Conservation (phyloP, 495 filamentous ascomycete species). For the Diplogelasinospora grovesii region DNA sequence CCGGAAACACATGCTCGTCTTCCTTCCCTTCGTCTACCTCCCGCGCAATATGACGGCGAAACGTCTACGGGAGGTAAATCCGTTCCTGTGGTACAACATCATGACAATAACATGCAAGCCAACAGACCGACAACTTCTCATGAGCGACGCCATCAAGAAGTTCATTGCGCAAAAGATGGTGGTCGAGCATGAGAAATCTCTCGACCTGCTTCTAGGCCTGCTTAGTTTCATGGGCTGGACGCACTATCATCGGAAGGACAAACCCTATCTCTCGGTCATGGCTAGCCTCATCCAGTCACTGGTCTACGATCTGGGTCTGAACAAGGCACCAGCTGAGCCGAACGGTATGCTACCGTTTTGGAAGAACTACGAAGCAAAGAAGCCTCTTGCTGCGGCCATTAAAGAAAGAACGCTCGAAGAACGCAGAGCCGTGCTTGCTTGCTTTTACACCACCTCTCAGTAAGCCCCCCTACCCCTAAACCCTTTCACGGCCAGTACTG, state of each 20-base stretch:
- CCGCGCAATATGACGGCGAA: slow-evolving; percentile 37
- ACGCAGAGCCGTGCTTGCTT: slow-evolving; percentile 46
- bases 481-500: background rate
- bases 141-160: slow-evolving; percentile 32
- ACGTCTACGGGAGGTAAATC: slow-evolving; percentile 38
- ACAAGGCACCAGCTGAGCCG: slow-evolving; percentile 33
- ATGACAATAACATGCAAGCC: slow-evolving; percentile 33
- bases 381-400: slow-evolving; percentile 9
- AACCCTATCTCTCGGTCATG: slow-evolving; percentile 35
- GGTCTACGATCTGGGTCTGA: slow-evolving; percentile 50
- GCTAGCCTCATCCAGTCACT: slow-evolving; percentile 46
- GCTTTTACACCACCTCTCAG: slow-evolving; percentile 48
- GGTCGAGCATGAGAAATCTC: slow-evolving; percentile 40
- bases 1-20: slow-evolving; percentile 26
- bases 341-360: slow-evolving; percentile 10
- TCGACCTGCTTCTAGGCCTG: slow-evolving; percentile 52
- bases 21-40: slow-evolving; percentile 33
- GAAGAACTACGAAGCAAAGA: background rate
- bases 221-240: slow-evolving; percentile 42
- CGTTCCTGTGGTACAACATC: slow-evolving; percentile 51
- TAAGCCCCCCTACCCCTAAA: slow-evolving; percentile 16
- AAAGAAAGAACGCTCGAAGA: slow-evolving; percentile 43
- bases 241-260: slow-evolving; percentile 19
- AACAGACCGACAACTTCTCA: slow-evolving; percentile 12
- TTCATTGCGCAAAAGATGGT: slow-evolving; percentile 41